Percentiles rank a stretch among this genome's conserved stretches.
Conservation (phyloP, 2,329 filamentous ascomycete species). For the Cytospora chrysosperma region DNA sequence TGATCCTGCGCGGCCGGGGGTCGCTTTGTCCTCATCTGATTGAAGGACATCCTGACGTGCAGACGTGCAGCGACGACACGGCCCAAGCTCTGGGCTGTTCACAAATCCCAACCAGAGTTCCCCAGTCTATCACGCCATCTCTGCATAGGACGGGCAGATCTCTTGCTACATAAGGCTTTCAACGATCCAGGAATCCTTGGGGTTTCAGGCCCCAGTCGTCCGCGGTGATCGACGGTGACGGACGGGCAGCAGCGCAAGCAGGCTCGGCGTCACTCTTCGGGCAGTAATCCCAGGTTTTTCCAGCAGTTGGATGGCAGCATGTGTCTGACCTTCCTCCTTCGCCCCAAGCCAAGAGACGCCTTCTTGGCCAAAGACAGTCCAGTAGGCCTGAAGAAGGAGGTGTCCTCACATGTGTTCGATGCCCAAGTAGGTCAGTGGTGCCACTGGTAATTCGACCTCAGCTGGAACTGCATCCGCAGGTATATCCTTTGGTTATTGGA, state of each 20-base stretch:
- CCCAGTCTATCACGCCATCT: neutral
- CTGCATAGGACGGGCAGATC: neutral
- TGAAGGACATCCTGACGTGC: neutral
- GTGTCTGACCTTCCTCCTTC: neutral
- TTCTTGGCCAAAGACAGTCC: constrained; percentile 1
- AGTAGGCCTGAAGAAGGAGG: neutral
- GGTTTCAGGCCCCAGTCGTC: neutral
- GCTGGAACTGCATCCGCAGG: neutral
- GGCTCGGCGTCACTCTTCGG: neutral
- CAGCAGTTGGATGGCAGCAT: neutral
- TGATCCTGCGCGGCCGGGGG: neutral
- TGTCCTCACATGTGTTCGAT: neutral
- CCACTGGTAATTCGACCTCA: neutral
- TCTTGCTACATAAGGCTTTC: neutral
- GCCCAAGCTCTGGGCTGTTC: neutral
- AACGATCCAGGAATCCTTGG: neutral
- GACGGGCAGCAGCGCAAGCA: neutral
- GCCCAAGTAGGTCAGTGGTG: neutral
- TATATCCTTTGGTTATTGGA: neutral
- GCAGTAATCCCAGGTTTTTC: neutral
- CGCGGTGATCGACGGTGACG: neutral
- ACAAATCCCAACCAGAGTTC: neutral
- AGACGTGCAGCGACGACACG: neutral
- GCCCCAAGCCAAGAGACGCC: neutral
- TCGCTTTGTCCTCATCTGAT: neutral